Evolutionary conservation across 768 basidiomycete species (phyloP), one percentile per base, ranked within the genome.

Genomic region (Lactarius vividus): DNA sequence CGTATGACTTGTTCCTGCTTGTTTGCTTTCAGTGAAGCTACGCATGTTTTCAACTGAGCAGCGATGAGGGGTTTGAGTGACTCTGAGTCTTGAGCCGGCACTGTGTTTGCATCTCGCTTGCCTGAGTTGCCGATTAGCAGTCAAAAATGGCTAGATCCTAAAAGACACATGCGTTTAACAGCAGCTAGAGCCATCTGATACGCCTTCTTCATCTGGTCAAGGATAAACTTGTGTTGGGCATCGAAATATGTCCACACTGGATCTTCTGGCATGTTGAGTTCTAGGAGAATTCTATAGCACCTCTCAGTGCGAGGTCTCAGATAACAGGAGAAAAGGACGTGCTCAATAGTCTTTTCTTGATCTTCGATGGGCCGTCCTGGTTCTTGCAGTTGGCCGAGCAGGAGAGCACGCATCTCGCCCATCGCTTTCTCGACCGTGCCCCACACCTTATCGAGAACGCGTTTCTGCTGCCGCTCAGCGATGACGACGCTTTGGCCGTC

Each of bases 291-390:
- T 72, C 96, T 98, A 70, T 0, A 42, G 67, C 58, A 72, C 54
- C 13, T 75, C 39, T 37, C 42, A 64, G 35, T 23, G 57, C 13
- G n/a, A 46, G 11, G 13, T 16, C 59, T 13, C 54, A 26, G 39
- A 57, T 16, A 44, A 49, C 7, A 31, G 33, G 59, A 49, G 52
- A 64, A 23, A 53, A 26, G 31, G 44, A 77, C 88, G 71, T 72
- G 94, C 97, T 98, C 96, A 62, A 99, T 90, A 1, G 92, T 97
- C 79, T 92, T 94, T 78, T 98, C 96, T 66, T 97, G 94, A 70
- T 98, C 96, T 69, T 99, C 97, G 4, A 94, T 83, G 55, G 84
- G 87, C 58, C 92, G 83, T 59, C 79, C 82, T 4, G 89, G 83
- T 71, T 98, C 94, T 75, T 91, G 87, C 54, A 99, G 76, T 71